phyloP scores from a whole-genome alignment of 2,329 filamentous ascomycete genomes.

The Aspergillus hiratsukae region DNA sequence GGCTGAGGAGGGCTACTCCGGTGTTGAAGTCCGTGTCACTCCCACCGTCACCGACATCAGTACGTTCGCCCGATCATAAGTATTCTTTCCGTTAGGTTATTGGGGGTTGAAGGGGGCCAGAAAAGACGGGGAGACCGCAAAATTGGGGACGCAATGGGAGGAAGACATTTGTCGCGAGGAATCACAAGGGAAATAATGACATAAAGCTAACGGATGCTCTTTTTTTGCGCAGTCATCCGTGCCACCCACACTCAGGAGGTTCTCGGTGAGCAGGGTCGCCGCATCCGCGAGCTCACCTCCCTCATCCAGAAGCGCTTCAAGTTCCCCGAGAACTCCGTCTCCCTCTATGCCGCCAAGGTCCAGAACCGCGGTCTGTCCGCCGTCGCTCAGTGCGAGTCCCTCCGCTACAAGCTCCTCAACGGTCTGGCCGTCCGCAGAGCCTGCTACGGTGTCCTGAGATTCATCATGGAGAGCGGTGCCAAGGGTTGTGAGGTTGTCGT shows the following conservation, averaged over 20 bases:
- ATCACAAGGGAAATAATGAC: slow-evolving; percentile 11
- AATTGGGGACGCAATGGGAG: slow-evolving; percentile 1
- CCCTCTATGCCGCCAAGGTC: slow-evolving; percentile 99
- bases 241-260: slow-evolving; percentile 99
- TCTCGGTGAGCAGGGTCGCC: slow-evolving; percentile 98
- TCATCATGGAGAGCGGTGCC: slow-evolving; percentile 99
- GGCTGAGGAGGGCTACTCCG: slow-evolving; percentile 99
- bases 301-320: slow-evolving; percentile 99
- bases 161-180: slow-evolving; percentile 5
- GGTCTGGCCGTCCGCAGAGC: slow-evolving; percentile 97
- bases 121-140: neutral
- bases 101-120: slow-evolving; percentile 2
- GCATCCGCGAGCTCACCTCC: slow-evolving; percentile 99
- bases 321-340: slow-evolving; percentile 99
- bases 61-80: slow-evolving; percentile 36
- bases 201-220: slow-evolving; percentile 31
- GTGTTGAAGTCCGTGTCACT: slow-evolving; percentile 99
- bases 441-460: slow-evolving; percentile 99
- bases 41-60: slow-evolving; percentile 99
- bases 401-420: slow-evolving; percentile 99
- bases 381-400: slow-evolving; percentile 99
- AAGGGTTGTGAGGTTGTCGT: slow-evolving; percentile 99
- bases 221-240: slow-evolving; percentile 68
- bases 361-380: slow-evolving; percentile 99
- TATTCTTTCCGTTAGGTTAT: slow-evolving; percentile 11